phyloP scores from a whole-genome alignment of 139 green algal genomes.

The Microglena sp. region DNA sequence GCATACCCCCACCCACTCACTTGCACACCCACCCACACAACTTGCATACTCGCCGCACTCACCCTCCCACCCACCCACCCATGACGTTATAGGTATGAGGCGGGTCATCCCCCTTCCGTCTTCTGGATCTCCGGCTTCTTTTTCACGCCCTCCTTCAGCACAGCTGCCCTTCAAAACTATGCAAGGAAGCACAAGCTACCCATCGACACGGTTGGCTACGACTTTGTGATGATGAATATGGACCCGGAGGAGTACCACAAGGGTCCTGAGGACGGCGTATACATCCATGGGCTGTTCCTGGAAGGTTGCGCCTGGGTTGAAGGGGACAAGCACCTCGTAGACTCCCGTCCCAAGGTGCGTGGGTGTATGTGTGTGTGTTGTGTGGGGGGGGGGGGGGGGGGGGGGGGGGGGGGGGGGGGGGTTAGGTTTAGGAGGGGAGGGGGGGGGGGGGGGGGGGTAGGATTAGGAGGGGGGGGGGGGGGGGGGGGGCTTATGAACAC shows the following conservation, averaged over 20 bases:
- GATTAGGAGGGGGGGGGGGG: too few species aligned
- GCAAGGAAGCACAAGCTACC: conserved; percentile 49
- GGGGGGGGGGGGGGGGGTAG: too few species aligned
- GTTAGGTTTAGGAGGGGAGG: too few species aligned
- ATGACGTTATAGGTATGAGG: conserved; percentile 20
- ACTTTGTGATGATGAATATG: conserved; percentile 63
- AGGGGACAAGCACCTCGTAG: conserved; percentile 27
- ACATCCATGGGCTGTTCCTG: conserved; percentile 60
- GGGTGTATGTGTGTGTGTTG: conserved; percentile 7
- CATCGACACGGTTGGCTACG: conserved; percentile 68
- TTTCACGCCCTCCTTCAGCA: conserved; percentile 71
- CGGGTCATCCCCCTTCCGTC: conserved; percentile 36
- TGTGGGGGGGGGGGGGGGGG: too few species aligned
- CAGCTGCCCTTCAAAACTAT: conserved; percentile 33
- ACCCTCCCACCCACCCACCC: not conserved
- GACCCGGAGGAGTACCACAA: conserved; percentile 34
- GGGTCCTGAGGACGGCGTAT: conserved; percentile 50
- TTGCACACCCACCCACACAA: not conserved
- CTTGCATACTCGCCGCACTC: not conserved
- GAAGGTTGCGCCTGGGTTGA: conserved; percentile 69
- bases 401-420: too few species aligned
- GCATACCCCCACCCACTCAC: not conserved
- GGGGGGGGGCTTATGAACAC: too few species aligned
- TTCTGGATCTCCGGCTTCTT: conserved; percentile 83
- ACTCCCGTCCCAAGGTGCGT: conserved; percentile 46